These are phyloP conservation scores for Haplosporangium gracile DNA, from an alignment of 192 early-diverging fungal genomes.

Conservation along the genomic window DNA sequence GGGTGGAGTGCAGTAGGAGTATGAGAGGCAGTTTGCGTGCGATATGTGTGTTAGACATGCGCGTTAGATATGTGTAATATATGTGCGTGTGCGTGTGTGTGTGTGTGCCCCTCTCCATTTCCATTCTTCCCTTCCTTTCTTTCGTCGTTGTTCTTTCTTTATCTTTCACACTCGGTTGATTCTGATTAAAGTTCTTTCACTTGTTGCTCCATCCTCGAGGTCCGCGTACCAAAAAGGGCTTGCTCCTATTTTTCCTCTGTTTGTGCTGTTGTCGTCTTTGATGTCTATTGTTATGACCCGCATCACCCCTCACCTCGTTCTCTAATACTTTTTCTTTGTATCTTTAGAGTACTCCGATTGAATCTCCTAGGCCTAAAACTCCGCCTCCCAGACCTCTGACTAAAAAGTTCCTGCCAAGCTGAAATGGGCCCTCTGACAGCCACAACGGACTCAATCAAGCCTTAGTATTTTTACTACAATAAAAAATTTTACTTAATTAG, in stretches of 20 bases:
- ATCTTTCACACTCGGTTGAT: not conserved
- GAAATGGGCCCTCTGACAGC: constrained; percentile 1
- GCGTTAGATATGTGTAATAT: not conserved
- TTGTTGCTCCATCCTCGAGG: not conserved
- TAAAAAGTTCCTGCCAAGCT: not conserved
- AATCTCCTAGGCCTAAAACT: not conserved
- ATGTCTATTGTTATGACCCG: constrained; percentile 2
- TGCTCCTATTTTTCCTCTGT: constrained; percentile 3
- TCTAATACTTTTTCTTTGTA: not conserved
- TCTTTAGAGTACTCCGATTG: constrained; percentile 1
- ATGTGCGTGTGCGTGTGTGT: not conserved
- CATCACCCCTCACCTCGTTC: not conserved
- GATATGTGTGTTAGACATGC: not conserved
- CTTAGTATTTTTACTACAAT: not conserved
- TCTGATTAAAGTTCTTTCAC: not conserved
- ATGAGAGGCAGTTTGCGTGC: no score
- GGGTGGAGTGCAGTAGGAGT: not conserved
- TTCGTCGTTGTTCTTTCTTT: not conserved
- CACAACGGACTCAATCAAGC: not conserved
- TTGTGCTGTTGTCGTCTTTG: not conserved
- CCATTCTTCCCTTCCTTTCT: not conserved
- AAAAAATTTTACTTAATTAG: not conserved
- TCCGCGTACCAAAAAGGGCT: not conserved
- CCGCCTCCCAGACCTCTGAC: constrained; percentile 9
- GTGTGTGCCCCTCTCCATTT: not conserved